phyloP scores from a whole-genome alignment of 2,329 filamentous ascomycete genomes.

The Claviceps sp. region DNA sequence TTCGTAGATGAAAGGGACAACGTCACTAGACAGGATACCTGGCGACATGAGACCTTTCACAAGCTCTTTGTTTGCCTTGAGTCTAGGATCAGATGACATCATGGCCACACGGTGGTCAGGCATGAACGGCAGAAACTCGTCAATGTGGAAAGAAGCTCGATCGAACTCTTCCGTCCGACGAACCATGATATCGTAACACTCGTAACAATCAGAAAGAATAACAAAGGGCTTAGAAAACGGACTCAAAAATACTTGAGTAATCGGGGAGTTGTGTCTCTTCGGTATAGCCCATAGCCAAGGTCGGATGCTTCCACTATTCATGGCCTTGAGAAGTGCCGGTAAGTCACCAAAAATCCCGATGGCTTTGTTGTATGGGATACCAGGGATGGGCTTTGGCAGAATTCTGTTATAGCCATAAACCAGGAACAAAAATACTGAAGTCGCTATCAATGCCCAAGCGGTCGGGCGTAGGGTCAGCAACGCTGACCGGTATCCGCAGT shows the following conservation, averaged over 20 bases:
- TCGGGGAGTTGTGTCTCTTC: not conserved
- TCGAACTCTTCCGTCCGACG: not conserved
- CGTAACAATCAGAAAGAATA: not conserved
- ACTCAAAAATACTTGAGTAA: not conserved
- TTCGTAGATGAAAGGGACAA: conserved; percentile 17
- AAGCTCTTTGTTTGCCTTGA: conserved; percentile 16
- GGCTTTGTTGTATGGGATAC: conserved; percentile 1
- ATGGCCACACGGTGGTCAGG: conserved; percentile 17
- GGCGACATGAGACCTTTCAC: conserved; percentile 18
- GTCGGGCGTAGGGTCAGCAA: not conserved
- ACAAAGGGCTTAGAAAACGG: not conserved
- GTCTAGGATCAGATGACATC: conserved; percentile 13
- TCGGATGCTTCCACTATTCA: not conserved
- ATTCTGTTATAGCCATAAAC: not conserved
- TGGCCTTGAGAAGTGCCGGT: not conserved
- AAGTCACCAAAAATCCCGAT: not conserved
- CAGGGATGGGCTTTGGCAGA: not conserved
- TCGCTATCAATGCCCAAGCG: not conserved
- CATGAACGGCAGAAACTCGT: not conserved
- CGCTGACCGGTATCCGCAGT: not conserved
- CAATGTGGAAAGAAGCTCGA: not conserved
- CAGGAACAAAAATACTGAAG: not conserved
- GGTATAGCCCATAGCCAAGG: not conserved
- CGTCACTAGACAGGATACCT: conserved; percentile 13
- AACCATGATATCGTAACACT: not conserved